A percentile compares a stretch with the other conserved stretches of the same genome.
Conservation (phyloP, 2,329 filamentous ascomycete species). For the Hypocrella siamensis region DNA sequence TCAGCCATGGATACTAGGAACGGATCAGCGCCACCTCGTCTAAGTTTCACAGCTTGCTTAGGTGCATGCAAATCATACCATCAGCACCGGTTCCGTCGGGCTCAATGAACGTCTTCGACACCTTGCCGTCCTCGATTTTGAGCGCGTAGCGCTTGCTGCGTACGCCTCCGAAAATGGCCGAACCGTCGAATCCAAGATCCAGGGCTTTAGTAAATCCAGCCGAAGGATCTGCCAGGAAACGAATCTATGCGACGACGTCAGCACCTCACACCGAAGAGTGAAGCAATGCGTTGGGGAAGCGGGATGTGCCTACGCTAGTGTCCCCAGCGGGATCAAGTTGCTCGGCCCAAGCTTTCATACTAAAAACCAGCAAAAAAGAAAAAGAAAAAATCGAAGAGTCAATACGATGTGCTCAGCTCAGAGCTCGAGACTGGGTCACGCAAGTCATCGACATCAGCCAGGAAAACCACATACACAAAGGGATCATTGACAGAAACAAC, state of each 20-base stretch:
- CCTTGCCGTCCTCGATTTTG: conserved; percentile 69
- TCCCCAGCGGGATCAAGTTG: conserved; percentile 58
- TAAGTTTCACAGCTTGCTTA: conserved; percentile 1
- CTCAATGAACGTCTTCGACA: conserved; percentile 69
- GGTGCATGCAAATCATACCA: conserved; percentile 29
- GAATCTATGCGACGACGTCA: conserved; percentile 43
- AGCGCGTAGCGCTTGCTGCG: conserved; percentile 83
- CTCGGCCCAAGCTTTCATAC: conserved; percentile 80
- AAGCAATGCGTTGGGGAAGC: not conserved
- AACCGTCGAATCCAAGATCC: conserved; percentile 68
- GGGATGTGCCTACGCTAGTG: conserved; percentile 57
- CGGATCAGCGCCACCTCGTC: not conserved
- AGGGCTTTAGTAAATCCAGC: conserved; percentile 70
- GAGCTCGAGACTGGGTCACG: not conserved
- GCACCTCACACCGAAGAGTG: not conserved
- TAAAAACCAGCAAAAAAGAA: conserved; percentile 16
- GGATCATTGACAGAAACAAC: conserved; percentile 89
- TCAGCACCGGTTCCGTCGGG: conserved; percentile 74
- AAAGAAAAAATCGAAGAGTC: not conserved
- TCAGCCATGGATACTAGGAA: conserved; percentile 32
- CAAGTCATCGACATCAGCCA: not conserved
- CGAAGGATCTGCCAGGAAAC: conserved; percentile 73
- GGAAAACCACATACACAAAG: conserved; percentile 55
- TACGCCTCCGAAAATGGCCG: conserved; percentile 63
- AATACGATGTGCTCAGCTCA: not conserved